A percentile compares a stretch with the other conserved stretches of the same genome.
These are phyloP conservation scores for Wickerhamomyces canadensis DNA, from an alignment of 805 yeast species.

Conservation along the genomic window DNA sequence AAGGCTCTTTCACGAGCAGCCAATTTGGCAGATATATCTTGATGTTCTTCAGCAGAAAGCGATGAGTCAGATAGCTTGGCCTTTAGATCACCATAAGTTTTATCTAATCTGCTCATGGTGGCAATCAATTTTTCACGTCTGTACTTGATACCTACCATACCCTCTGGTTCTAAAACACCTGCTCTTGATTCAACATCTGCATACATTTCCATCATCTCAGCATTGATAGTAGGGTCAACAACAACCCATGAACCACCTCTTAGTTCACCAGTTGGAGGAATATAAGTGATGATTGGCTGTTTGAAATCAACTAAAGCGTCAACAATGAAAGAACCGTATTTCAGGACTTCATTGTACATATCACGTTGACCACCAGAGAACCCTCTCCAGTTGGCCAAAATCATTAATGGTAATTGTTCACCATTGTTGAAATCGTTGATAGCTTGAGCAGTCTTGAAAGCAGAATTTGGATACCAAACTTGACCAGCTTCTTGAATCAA, in stretches of 20 bases:
- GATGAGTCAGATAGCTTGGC: slow-evolving; percentile 47
- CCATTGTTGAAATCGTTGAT: slow-evolving; percentile 96
- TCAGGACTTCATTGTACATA: slow-evolving; percentile 97
- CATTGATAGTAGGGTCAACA: slow-evolving; percentile 95
- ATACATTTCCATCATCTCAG: slow-evolving; percentile 98
- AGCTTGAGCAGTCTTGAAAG: slow-evolving; percentile 98
- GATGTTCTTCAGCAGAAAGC: slow-evolving; percentile 58
- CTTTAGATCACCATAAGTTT: slow-evolving; percentile 64
- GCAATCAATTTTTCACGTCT: slow-evolving; percentile 85
- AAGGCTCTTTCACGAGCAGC: slow-evolving; percentile 73
- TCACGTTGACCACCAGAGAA: slow-evolving; percentile 99
- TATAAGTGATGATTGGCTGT: slow-evolving; percentile 95
- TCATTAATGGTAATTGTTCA: slow-evolving; percentile 96
- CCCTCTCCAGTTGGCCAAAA: slow-evolving; percentile 99
- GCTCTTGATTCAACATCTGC: slow-evolving; percentile 95
- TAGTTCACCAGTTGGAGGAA: slow-evolving; percentile 97
- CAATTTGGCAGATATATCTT: slow-evolving; percentile 58
- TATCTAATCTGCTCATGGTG: slow-evolving; percentile 90
- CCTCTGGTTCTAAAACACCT: slow-evolving; percentile 98
- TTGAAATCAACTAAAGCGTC: slow-evolving; percentile 94
- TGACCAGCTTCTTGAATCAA: slow-evolving; percentile 95
- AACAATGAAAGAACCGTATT: slow-evolving; percentile 94
- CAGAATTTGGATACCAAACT: slow-evolving; percentile 99
- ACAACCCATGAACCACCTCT: slow-evolving; percentile 99
- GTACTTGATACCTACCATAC: slow-evolving; percentile 98